phyloP scores from a whole-genome alignment of 2,329 filamentous ascomycete genomes.

The Aspergillus sp. region DNA sequence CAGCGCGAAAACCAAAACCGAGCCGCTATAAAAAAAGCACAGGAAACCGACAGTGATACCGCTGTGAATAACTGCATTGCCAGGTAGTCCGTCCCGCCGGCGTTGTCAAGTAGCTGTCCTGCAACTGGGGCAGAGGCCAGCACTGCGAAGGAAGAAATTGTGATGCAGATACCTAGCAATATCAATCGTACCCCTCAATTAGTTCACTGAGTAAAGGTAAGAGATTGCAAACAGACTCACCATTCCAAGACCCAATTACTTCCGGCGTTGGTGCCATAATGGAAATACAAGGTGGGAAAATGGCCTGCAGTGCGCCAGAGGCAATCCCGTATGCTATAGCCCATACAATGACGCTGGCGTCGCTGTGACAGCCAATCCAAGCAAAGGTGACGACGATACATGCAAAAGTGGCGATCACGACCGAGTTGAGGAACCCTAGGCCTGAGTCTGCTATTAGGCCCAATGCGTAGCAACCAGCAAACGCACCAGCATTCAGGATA shows the following conservation, averaged over 20 bases:
- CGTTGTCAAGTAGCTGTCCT: slow-evolving; percentile 9
- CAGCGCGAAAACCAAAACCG: neutral
- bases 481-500: slow-evolving; percentile 7
- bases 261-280: slow-evolving; percentile 9
- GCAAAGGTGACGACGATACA: slow-evolving; percentile 1
- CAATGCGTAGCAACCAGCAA: neutral
- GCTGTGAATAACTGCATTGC: slow-evolving; percentile 15
- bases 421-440: neutral
- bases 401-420: neutral
- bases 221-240: slow-evolving; percentile 5
- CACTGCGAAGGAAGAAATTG: slow-evolving; percentile 11
- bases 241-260: slow-evolving; percentile 13
- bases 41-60: slow-evolving; percentile 4
- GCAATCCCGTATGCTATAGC: slow-evolving; percentile 5
- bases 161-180: slow-evolving; percentile 11
- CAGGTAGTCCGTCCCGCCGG: slow-evolving; percentile 7
- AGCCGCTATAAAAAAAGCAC: slow-evolving; percentile 3
- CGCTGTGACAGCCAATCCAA: neutral
- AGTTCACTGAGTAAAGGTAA: neutral
- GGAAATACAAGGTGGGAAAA: slow-evolving; percentile 12
- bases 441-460: slow-evolving; percentile 1
- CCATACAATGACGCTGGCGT: slow-evolving; percentile 3
- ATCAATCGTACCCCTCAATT: neutral
- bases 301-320: neutral
- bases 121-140: slow-evolving; percentile 12